A percentile compares a stretch with the other conserved stretches of the same genome.
phyloP scores from a whole-genome alignment of 2,329 filamentous ascomycete species.

The Daldinia sp. region DNA sequence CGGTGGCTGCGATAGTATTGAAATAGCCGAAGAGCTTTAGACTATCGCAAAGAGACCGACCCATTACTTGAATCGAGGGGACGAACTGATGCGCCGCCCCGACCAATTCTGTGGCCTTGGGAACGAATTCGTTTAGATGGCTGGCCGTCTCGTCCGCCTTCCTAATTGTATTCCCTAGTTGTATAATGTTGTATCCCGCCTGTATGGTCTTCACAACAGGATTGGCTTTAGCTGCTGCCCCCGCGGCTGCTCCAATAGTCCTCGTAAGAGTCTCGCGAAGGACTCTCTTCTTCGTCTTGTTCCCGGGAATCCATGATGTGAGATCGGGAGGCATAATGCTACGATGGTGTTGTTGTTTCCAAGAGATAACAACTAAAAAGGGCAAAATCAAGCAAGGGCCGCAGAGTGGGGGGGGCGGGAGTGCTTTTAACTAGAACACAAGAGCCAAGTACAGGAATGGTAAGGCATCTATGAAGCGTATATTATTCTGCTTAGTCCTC shows the following conservation, averaged over 20 bases:
- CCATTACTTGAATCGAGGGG: constrained; percentile 5
- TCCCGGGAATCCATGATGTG: background rate
- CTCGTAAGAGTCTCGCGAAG: background rate
- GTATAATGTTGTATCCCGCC: background rate
- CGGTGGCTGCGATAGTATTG: constrained; percentile 43
- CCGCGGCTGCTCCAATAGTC: background rate
- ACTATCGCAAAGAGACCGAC: constrained; percentile 37
- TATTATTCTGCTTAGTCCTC: background rate
- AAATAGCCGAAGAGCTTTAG: constrained; percentile 40
- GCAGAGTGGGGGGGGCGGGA: background rate
- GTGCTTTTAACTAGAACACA: background rate
- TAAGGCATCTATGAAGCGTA: background rate
- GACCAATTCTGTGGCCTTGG: background rate
- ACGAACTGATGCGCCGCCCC: background rate
- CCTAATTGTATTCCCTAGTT: background rate
- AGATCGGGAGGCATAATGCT: background rate
- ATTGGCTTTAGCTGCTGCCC: background rate
- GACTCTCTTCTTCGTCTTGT: background rate
- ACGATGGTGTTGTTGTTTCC: background rate
- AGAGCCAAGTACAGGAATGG: background rate
- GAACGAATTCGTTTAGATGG: constrained; percentile 1
- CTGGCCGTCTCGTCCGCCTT: background rate
- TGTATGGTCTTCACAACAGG: constrained; percentile 1
- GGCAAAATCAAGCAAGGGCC: background rate
- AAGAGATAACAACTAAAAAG: background rate